A percentile compares a stretch with the other conserved stretches of the same genome.
phyloP scores from a whole-genome alignment of 805 yeast species.

The Candida oleophila region DNA sequence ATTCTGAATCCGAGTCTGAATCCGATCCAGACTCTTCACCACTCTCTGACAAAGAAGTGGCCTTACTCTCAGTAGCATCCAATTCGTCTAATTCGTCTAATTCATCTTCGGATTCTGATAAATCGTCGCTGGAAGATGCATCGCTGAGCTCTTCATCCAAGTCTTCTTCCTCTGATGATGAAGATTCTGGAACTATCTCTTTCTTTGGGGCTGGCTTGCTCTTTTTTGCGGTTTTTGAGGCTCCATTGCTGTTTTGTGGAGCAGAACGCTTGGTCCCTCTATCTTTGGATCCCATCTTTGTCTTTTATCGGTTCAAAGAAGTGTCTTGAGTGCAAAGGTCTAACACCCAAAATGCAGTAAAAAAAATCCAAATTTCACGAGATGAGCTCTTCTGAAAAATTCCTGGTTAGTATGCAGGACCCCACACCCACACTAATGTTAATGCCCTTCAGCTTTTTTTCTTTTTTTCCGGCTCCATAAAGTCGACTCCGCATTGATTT shows the following conservation, averaged over 20 bases:
- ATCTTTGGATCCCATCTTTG: slow-evolving; percentile 18
- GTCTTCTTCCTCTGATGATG: slow-evolving; percentile 6
- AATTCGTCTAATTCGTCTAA: slow-evolving; percentile 24
- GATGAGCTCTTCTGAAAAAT: slow-evolving; percentile 7
- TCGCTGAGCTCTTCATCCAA: neutral
- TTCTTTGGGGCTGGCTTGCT: slow-evolving; percentile 29
- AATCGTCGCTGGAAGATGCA: neutral
- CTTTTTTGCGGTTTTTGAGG: slow-evolving; percentile 16
- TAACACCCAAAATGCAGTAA: slow-evolving; percentile 4
- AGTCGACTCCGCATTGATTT: neutral
- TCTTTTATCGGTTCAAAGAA: slow-evolving; percentile 3
- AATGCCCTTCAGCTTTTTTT: neutral
- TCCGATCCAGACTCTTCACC: slow-evolving; percentile 20
- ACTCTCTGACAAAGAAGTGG: slow-evolving; percentile 13
- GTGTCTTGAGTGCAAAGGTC: neutral
- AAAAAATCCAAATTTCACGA: slow-evolving; percentile 11
- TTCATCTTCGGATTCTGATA: slow-evolving; percentile 13
- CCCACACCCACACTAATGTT: too few relatives aligned
- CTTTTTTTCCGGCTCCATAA: neutral
- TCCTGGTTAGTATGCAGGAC: neutral
- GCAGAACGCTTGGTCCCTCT: slow-evolving; percentile 35
- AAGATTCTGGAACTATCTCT: slow-evolving; percentile 18
- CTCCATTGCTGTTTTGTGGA: slow-evolving; percentile 12
- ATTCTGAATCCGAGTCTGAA: slow-evolving; percentile 28
- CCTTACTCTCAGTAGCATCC: slow-evolving; percentile 22